Base-by-base conservation (phyloP, 768 basidiomycete species). In the Podaxis pistillaris region DNA sequence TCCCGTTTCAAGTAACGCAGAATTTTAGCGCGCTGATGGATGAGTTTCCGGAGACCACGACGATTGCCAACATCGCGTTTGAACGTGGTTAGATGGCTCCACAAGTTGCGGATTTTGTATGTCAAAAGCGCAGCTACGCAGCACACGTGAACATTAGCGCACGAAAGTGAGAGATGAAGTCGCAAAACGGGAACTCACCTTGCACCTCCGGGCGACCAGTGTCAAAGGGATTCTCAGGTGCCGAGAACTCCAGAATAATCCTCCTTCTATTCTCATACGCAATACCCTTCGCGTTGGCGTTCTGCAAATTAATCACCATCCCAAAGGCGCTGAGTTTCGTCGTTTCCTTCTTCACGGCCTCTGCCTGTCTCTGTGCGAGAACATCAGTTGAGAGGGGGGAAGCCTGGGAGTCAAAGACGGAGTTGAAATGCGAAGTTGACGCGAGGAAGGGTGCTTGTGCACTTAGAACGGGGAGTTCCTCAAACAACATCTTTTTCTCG, bases 191-290 rank as follows among this genome's bases (percentile, higher is more conserved):
- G 44, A 56, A 67, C 85, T 63, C 70, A 94, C 96, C 94, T 83
- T 97, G 96, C 0, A 97, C 95, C 70, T 94, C 93, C 1, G 92
- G 82, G 46, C 90, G 80, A 46, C 95, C 96, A 0, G 94, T 80
- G 72, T 96, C 91, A 63, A 82, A 85, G 24, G 82, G 82, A 65
- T 84, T 88, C 56, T 80, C 80, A 0, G 83, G 80, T 6, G 81
- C 78, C 0, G 95, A 96, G 76, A 98, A 98, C 30, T 84, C 86
- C 13, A 76, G 75, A 30, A 97, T 80, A 64, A 95, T 89, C 64
- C 94, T 81, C 70, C 86, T 79, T 63, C 91, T 81, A 73, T 97
- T 98, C 75, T 94, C 93, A 68, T 83, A 92, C 56, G 91, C 86
- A 64, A 98, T 87, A n/a, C 93, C 94, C 33, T 76, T 79, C 30